Conservation (phyloP, 1,139 yeast genomes). For the Yamadazyma triangularis region DNA sequence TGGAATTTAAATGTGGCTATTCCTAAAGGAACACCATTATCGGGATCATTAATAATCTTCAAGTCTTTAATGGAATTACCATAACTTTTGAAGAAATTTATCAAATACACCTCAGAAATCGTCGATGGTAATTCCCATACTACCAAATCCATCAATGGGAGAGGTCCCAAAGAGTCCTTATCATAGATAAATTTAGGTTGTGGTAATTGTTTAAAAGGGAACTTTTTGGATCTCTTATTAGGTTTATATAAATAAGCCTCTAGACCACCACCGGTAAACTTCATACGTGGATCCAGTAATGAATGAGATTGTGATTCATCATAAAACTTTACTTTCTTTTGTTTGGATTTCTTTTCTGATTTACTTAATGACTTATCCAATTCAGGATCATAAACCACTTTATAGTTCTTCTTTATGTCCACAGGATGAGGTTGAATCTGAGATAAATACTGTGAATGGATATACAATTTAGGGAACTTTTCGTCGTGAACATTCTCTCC, state of each 20-base stretch:
- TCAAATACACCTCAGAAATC: conserved; percentile 44
- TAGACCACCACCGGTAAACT: conserved; percentile 15
- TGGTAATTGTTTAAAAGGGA: conserved; percentile 45
- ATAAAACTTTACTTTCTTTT: conserved; percentile 33
- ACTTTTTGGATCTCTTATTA: conserved; percentile 37
- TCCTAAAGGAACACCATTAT: conserved; percentile 77
- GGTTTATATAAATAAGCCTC: conserved; percentile 36
- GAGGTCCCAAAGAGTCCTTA: conserved; percentile 68
- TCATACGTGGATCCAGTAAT: conserved; percentile 39
- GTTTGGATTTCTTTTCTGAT: conserved; percentile 31
- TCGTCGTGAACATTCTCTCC: conserved; percentile 32
- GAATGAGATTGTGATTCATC: conserved; percentile 27
- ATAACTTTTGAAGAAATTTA: conserved; percentile 51
- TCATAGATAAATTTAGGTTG: conserved; percentile 58
- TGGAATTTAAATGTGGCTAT: conserved; percentile 62
- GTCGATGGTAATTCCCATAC: conserved; percentile 58
- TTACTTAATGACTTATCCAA: conserved; percentile 23
- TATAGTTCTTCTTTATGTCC: conserved; percentile 29
- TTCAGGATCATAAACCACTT: conserved; percentile 60
- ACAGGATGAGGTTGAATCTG: conserved; percentile 11
- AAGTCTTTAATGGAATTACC: conserved; percentile 56
- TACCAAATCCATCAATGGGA: conserved; percentile 67
- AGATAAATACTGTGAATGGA: conserved; percentile 23
- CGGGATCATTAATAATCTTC: conserved; percentile 64
- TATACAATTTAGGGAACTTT: conserved; percentile 25